These are phyloP conservation scores for Alternaria conjuncta DNA, from an alignment of 2,329 filamentous ascomycete species.

Conservation along the genomic window DNA sequence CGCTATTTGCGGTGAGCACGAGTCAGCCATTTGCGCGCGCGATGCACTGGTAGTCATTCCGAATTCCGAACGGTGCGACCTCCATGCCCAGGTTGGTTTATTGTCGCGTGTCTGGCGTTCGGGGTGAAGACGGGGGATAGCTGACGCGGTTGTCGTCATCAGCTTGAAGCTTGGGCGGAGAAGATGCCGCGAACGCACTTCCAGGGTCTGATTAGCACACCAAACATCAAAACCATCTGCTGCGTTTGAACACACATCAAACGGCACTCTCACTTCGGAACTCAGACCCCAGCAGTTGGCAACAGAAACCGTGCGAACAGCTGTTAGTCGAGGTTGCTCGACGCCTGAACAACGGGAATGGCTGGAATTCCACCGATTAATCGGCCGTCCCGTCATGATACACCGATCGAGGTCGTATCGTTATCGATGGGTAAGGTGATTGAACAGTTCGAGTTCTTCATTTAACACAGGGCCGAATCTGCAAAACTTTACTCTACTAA, in stretches of 20 bases:
- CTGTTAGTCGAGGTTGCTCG: not conserved
- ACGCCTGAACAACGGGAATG: not conserved
- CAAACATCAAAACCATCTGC: not conserved
- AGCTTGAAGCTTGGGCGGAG: slow-evolving; percentile 3
- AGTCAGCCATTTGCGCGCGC: not conserved
- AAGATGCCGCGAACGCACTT: not conserved
- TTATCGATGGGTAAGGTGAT: not conserved
- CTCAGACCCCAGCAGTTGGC: not conserved
- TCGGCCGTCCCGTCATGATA: not conserved
- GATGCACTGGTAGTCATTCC: not conserved
- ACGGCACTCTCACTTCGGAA: not conserved
- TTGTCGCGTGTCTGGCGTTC: not conserved
- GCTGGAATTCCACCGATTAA: not conserved
- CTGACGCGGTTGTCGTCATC: not conserved
- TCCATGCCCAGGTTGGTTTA: not conserved
- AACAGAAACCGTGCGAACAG: not conserved
- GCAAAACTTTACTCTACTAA: not conserved
- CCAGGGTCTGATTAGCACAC: not conserved
- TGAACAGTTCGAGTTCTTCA: not conserved
- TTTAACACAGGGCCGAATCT: not conserved
- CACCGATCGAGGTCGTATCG: not conserved
- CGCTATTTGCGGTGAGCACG: slow-evolving; percentile 13
- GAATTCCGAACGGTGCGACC: slow-evolving; percentile 3
- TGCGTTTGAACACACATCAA: not conserved
- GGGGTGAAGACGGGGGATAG: not conserved